Base-by-base conservation (phyloP, 495 filamentous ascomycete genomes). In the Viridothelium virens region DNA sequence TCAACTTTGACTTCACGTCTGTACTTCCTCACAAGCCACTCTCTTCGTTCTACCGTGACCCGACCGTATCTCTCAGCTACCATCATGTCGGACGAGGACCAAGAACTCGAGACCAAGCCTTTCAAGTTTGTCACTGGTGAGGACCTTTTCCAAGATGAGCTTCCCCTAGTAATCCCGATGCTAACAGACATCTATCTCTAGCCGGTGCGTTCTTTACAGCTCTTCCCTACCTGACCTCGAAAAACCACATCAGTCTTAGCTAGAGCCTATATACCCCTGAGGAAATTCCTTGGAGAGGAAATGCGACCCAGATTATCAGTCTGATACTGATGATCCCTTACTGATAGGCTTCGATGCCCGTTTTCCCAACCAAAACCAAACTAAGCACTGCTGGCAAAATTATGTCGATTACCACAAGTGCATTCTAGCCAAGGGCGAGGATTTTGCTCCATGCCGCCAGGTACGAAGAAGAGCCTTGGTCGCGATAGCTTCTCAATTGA, bases 401-500 rank as follows among this genome's bases (percentile, higher is more conserved):
- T 99, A 99, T 81, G 95, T 99, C 83, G 95, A 99, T 81, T 97
- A 99, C 85, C 87, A 99, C 87, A 99, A 97, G 85, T 99, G 95
- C 82, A 89, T 96, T 78, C 81, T 89, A 76, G 93, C 92, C 78
- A 97, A 97, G 86, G 95, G 95, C 78, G 95, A 99, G 82, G 95
- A 97, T 77, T 99, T 97, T 79, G 86, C 89, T 69, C 95, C 95
- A 62, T 99, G 95, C 89, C 89, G 87, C 76, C 95, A 98, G 85
- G 92, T 96, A 87, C 63, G 41, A 14, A 7, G 41, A 25, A 25
- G 25, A 25, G 25, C 59, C 38, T 53, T 34, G 63, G 18, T 63
- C 25, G 7, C n/a, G 31, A 14, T 7, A 36, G 31, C 10, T 38
- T 14, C 31, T 9, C 10, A 36, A 36, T 2, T 59, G 25, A 59